Evolutionary conservation across 495 filamentous ascomycete genomes (phyloP).

Genomic region (Cairneyella variabilis): DNA sequence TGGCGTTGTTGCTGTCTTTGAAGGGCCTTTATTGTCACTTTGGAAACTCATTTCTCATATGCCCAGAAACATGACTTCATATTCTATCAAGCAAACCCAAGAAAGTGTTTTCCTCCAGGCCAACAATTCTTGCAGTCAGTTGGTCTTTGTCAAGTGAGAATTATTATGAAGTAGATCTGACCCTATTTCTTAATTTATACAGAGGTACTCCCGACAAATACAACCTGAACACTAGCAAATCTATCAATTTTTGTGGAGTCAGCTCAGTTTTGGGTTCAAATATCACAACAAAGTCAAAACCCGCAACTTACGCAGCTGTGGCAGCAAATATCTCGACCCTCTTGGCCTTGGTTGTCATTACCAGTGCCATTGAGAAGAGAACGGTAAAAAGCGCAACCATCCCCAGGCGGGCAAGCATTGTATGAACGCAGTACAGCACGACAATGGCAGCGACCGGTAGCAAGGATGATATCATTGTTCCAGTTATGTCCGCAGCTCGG

Average conservation of each 20-base stretch:
- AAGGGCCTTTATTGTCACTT: no score
- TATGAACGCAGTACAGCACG: not conserved
- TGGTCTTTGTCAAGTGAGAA: no score
- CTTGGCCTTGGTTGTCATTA: not conserved
- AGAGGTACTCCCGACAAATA: not conserved
- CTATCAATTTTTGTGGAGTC: not conserved
- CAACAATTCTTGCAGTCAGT: no score
- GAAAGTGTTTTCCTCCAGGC: no score
- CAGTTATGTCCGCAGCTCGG: not conserved
- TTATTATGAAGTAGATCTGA: no score
- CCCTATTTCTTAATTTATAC: not conserved
- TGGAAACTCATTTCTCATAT: no score
- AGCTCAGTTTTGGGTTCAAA: not conserved
- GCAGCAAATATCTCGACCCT: not conserved
- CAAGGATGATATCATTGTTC: not conserved
- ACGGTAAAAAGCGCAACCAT: not conserved
- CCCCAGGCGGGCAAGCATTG: not conserved
- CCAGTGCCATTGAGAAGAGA: not conserved
- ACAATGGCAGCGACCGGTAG: not conserved
- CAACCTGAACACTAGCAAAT: not conserved
- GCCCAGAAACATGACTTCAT: no score
- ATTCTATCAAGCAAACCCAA: no score
- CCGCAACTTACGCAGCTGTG: not conserved
- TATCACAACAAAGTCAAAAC: no score
- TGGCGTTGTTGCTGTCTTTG: no score